Conservation (phyloP, 2,329 filamentous ascomycete genomes). For the Aulographum hederae region DNA sequence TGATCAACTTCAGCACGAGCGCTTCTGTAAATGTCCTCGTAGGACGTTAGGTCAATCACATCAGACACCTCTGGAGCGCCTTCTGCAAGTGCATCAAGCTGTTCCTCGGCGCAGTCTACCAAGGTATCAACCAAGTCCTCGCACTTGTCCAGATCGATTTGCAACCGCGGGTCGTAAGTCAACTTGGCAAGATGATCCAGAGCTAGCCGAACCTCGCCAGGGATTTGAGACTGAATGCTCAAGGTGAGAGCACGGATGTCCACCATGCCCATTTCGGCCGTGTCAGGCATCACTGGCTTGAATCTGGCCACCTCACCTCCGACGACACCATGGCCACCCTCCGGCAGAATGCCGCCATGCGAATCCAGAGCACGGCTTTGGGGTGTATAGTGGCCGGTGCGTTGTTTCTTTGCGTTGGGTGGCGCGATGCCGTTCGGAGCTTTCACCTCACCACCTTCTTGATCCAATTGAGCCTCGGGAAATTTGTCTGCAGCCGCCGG, state of each 20-base stretch:
- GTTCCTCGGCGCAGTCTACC: constrained; percentile 79
- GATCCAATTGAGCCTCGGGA: background rate
- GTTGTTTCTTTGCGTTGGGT: constrained; percentile 3
- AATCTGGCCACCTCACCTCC: background rate
- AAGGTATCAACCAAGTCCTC: constrained; percentile 80
- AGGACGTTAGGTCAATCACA: constrained; percentile 62
- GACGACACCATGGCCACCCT: too few relatives aligned
- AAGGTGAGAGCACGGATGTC: constrained; percentile 81
- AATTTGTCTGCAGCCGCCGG: constrained; percentile 11
- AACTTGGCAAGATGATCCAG: constrained; percentile 66
- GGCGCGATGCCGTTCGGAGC: background rate
- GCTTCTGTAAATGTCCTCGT: constrained; percentile 74
- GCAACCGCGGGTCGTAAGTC: constrained; percentile 43
- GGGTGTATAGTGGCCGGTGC: background rate
- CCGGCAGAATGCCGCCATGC: constrained; percentile 3
- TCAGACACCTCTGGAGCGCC: constrained; percentile 74
- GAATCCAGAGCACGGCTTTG: background rate
- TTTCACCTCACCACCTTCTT: background rate
- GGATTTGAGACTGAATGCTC: constrained; percentile 77
- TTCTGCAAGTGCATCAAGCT: constrained; percentile 69
- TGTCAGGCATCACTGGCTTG: constrained; percentile 56
- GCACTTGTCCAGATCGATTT: constrained; percentile 54
- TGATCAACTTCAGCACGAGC: constrained; percentile 56
- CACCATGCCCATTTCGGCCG: constrained; percentile 67
- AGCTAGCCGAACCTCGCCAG: constrained; percentile 75